A percentile compares a stretch with the other conserved stretches of the same genome.
These are phyloP conservation scores for Trypanosoma platydactyli DNA, from an alignment of 208 protist species.

Conservation along the genomic window DNA sequence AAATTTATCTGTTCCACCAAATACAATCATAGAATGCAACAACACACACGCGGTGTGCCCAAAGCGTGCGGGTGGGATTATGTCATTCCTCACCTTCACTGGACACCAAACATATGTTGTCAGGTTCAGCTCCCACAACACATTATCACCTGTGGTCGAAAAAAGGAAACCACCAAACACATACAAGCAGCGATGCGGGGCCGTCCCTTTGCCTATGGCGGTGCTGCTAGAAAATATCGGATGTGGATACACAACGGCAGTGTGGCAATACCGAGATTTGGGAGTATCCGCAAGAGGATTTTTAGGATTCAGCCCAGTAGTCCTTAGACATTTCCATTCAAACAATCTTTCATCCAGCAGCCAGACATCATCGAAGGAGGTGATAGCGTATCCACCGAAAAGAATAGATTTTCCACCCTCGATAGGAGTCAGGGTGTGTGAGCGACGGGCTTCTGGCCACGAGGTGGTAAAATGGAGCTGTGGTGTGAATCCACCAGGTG, in stretches of 20 bases:
- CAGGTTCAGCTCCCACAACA: conserved; percentile 21
- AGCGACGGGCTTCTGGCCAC: conserved; percentile 20
- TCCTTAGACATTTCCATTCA: conserved; percentile 2
- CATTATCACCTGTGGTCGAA: conserved; percentile 1
- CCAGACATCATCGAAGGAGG: conserved; percentile 26
- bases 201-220: not conserved
- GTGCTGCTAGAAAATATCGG: not conserved
- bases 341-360: conserved; percentile 19
- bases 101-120: conserved; percentile 16
- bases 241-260: conserved; percentile 16
- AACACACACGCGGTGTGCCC: conserved; percentile 39
- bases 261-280: conserved; percentile 18
- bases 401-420: conserved; percentile 8
- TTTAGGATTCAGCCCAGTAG: not conserved
- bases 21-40: conserved; percentile 15
- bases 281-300: conserved; percentile 5
- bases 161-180: conserved; percentile 22
- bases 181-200: conserved; percentile 6
- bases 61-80: conserved; percentile 43
- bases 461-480: not conserved
- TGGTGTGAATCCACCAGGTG: not conserved
- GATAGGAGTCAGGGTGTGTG: conserved; percentile 15
- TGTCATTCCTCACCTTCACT: conserved; percentile 2
- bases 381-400: conserved; percentile 12
- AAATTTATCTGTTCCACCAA: conserved; percentile 17